Evolutionary conservation across 345 rosid genomes (phyloP).

Genomic region (Eutrema heterophyllum): DNA sequence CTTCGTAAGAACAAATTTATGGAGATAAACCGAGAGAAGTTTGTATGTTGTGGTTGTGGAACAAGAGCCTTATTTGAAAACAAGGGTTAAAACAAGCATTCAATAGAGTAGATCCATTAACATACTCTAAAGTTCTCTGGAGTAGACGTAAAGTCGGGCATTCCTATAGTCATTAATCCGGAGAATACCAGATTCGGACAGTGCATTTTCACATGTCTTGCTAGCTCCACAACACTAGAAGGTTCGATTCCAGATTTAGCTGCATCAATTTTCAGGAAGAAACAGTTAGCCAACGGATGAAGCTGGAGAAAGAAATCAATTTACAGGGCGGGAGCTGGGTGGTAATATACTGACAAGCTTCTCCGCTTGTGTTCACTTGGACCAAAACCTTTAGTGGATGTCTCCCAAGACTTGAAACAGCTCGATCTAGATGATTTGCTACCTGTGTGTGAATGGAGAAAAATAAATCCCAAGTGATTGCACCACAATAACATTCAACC

Average conservation of each 20-base stretch:
- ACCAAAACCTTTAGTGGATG: slow-evolving; percentile 80
- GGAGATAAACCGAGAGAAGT: neutral
- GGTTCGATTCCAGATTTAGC: slow-evolving; percentile 91
- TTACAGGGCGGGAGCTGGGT: neutral
- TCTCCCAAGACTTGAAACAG: slow-evolving; percentile 67
- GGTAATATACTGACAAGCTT: slow-evolving; percentile 59
- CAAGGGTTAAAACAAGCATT: neutral
- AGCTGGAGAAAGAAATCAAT: neutral
- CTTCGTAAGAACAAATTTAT: neutral
- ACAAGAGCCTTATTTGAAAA: neutral
- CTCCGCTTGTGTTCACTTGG: slow-evolving; percentile 96
- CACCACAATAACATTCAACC: neutral
- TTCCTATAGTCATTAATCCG: slow-evolving; percentile 93
- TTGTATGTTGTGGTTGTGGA: neutral
- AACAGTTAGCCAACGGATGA: slow-evolving; percentile 5
- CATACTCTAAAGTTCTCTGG: slow-evolving; percentile 84
- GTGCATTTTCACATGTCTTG: slow-evolving; percentile 50
- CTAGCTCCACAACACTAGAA: slow-evolving; percentile 63
- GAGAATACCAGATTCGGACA: slow-evolving; percentile 78
- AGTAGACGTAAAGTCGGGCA: slow-evolving; percentile 84
- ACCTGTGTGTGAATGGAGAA: slow-evolving; percentile 37
- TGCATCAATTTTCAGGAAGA: slow-evolving; percentile 33
- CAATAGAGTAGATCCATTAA: neutral
- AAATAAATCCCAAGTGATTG: neutral
- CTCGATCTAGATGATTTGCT: slow-evolving; percentile 70